These are phyloP conservation scores for Rubia peregrina DNA, from an alignment of 305 asterid genomes.

Conservation along the genomic window DNA sequence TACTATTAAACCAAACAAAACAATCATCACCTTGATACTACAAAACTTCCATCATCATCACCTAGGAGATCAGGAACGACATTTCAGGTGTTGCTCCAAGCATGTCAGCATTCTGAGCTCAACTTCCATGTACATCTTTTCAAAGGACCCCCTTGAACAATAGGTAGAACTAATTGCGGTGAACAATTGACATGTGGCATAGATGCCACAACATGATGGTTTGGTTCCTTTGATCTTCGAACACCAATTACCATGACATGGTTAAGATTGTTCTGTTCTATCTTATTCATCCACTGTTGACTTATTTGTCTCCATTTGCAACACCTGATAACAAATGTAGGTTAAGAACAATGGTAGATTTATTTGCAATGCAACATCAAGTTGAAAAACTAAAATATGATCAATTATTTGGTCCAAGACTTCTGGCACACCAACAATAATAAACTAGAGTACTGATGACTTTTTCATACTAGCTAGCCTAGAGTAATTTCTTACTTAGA, in stretches of 20 bases:
- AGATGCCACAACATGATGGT: slow-evolving; percentile 22
- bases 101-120: slow-evolving; percentile 80
- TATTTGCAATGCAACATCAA: background rate
- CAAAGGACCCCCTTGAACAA: slow-evolving; percentile 76
- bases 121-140: slow-evolving; percentile 89
- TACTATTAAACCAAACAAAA: too few relatives aligned
- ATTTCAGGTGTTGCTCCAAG: slow-evolving; percentile 88
- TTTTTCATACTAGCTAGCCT: too few relatives aligned
- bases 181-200: slow-evolving; percentile 57
- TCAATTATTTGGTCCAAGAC: background rate
- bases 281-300: slow-evolving; percentile 49
- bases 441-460: too few relatives aligned
- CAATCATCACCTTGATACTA: too few relatives aligned
- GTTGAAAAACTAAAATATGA: background rate
- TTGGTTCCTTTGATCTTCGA: slow-evolving; percentile 77
- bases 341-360: background rate
- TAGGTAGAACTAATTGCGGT: slow-evolving; percentile 80
- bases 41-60: slow-evolving; percentile 64
- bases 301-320: slow-evolving; percentile 77
- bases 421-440: background rate
- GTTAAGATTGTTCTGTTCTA: slow-evolving; percentile 34
- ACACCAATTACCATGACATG: slow-evolving; percentile 50
- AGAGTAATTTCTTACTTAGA: background rate
- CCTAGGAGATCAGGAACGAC: slow-evolving; percentile 97
- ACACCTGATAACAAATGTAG: slow-evolving; percentile 40